These are phyloP conservation scores for Colletotrichum chrysophilum DNA, from an alignment of 2,329 filamentous ascomycete genomes.

Conservation along the genomic window DNA sequence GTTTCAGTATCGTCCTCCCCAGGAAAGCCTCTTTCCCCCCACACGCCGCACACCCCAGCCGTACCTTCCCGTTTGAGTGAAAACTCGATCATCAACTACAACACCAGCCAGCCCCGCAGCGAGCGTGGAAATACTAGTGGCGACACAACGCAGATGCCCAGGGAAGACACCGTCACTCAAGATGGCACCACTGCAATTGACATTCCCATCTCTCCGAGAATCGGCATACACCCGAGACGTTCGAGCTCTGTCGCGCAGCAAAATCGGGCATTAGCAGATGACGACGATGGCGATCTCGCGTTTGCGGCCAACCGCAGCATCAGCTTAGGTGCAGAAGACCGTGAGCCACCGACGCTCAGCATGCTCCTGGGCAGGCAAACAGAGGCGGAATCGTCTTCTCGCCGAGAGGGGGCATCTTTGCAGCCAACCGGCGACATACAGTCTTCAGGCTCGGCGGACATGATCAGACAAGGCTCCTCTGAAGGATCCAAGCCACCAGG, in stretches of 20 bases:
- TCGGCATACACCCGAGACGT: constrained; percentile 61
- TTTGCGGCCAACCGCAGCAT: constrained; percentile 69
- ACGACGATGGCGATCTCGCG: constrained; percentile 66
- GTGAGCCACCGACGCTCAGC: constrained; percentile 69
- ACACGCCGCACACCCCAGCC: constrained; percentile 90
- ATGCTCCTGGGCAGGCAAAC: constrained; percentile 59
- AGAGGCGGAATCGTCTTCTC: constrained; percentile 35
- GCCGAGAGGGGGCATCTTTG: constrained; percentile 27
- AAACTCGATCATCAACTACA: constrained; percentile 81
- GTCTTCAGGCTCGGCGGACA: constrained; percentile 41
- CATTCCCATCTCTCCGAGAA: constrained; percentile 73
- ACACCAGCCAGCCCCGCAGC: constrained; percentile 31
- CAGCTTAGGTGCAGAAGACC: constrained; percentile 69
- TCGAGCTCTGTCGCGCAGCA: constrained; percentile 74
- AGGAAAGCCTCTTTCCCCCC: constrained; percentile 86
- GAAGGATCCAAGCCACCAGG: constrained; percentile 51
- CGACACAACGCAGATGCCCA: constrained; percentile 32
- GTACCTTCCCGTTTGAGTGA: constrained; percentile 93
- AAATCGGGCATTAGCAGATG: constrained; percentile 56
- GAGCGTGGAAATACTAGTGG: constrained; percentile 27
- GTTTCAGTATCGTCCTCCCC: constrained; percentile 88
- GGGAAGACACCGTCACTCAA: constrained; percentile 46
- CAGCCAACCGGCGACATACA: constrained; percentile 49
- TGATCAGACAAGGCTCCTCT: constrained; percentile 45
- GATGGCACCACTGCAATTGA: constrained; percentile 71